Evolutionary conservation across 768 basidiomycete species (phyloP).

Genomic region (Phaeotremella fagi): DNA sequence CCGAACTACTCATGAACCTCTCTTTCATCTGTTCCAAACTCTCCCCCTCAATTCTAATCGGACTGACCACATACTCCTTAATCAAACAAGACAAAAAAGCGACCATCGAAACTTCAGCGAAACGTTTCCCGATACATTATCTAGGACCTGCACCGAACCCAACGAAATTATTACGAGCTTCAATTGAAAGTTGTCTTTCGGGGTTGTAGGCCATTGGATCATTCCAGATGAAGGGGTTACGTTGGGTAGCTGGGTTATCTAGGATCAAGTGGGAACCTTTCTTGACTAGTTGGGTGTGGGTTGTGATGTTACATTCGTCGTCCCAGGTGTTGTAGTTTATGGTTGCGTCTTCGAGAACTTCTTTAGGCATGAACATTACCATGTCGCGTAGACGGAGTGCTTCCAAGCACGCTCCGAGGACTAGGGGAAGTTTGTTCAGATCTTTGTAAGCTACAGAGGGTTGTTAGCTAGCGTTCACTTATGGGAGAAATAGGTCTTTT

Average conservation of each 20-base stretch:
- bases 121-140: slow-evolving; percentile 27
- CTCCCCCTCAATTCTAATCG: slow-evolving; percentile 14
- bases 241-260: slow-evolving; percentile 17
- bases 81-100: slow-evolving; percentile 14
- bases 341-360: slow-evolving; percentile 11
- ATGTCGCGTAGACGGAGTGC: slow-evolving; percentile 29
- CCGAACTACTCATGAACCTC: slow-evolving; percentile 21
- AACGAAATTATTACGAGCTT: slow-evolving; percentile 1
- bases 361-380: slow-evolving; percentile 22
- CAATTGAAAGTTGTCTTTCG: slow-evolving; percentile 6
- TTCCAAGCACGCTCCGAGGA: slow-evolving; percentile 17
- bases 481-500: not conserved
- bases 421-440: slow-evolving; percentile 12
- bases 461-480: not conserved
- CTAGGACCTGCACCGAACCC: slow-evolving; percentile 21
- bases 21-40: slow-evolving; percentile 17
- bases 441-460: slow-evolving; percentile 18
- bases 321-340: slow-evolving; percentile 32
- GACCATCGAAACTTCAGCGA: slow-evolving; percentile 31
- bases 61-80: slow-evolving; percentile 12
- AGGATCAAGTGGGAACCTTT: slow-evolving; percentile 23
- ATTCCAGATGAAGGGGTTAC: slow-evolving; percentile 20
- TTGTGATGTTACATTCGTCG: slow-evolving; percentile 5
- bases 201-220: slow-evolving; percentile 13
- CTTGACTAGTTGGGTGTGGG: slow-evolving; percentile 16